phyloP scores from a whole-genome alignment of 2,329 filamentous ascomycete species.

The Phoma sp. region DNA sequence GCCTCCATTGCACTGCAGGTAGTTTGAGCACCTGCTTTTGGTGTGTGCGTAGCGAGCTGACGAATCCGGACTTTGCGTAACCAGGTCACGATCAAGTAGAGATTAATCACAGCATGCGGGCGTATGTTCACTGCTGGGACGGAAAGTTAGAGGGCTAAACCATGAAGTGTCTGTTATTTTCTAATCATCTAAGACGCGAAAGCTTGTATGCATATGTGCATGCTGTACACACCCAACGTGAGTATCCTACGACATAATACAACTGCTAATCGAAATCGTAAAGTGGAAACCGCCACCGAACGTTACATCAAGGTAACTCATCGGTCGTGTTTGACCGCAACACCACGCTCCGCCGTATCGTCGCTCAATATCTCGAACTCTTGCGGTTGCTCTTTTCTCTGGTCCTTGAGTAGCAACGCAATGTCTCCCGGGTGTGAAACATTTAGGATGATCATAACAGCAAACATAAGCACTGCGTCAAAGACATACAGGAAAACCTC shows the following conservation, averaged over 20 bases:
- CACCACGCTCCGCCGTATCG: conserved; percentile 1
- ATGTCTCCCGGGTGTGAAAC: conserved; percentile 44
- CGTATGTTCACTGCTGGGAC: not conserved
- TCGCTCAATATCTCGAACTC: conserved; percentile 1
- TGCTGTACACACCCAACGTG: not conserved
- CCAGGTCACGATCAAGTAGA: not conserved
- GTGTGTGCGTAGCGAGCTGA: not conserved
- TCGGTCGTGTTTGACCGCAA: not conserved
- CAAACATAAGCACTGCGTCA: conserved; percentile 54
- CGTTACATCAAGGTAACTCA: not conserved
- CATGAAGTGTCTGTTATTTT: not conserved
- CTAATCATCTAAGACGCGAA: not conserved
- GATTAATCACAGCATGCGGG: not conserved
- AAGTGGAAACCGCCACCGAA: not conserved
- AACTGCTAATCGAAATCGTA: not conserved
- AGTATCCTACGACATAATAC: not conserved
- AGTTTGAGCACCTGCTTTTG: not conserved
- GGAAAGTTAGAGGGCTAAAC: not conserved
- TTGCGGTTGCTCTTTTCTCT: conserved; percentile 1
- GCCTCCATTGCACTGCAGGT: not conserved
- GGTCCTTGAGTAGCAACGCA: conserved; percentile 9
- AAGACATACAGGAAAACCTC: conserved; percentile 57
- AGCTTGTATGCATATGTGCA: too few relatives aligned
- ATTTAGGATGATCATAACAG: conserved; percentile 51
- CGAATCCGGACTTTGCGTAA: not conserved